These are phyloP conservation scores for Alternaria arbusti DNA, from an alignment of 2,329 filamentous ascomycete species.

Conservation along the genomic window DNA sequence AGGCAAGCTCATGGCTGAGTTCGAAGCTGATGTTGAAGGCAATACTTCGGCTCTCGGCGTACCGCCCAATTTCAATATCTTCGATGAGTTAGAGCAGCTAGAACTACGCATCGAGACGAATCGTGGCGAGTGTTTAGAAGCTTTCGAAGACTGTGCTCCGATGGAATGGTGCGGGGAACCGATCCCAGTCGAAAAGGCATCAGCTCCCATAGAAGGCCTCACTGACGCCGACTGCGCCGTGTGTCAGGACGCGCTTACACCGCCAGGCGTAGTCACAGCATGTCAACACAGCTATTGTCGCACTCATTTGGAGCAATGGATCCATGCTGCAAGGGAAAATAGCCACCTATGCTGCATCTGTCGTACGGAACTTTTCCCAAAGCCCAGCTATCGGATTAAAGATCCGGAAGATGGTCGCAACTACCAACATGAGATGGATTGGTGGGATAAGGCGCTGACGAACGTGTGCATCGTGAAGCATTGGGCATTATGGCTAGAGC, in stretches of 20 bases:
- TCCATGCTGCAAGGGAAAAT: not conserved
- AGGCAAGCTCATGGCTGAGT: not conserved
- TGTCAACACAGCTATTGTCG: not conserved
- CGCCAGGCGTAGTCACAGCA: not conserved
- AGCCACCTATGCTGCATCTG: not conserved
- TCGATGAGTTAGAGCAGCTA: not conserved
- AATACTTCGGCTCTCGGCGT: not conserved
- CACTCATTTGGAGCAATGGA: not conserved
- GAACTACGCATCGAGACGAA: not conserved
- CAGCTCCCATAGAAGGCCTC: not conserved
- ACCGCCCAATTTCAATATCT: not conserved
- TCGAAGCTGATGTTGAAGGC: not conserved
- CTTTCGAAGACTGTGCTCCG: not conserved
- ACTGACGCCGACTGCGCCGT: not conserved
- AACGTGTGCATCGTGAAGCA: not conserved
- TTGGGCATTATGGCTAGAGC: not conserved
- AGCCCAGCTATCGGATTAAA: not conserved
- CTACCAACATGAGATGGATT: not conserved
- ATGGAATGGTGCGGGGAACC: not conserved
- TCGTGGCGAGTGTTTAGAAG: not conserved
- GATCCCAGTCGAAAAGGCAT: not conserved
- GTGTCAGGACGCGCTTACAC: not conserved
- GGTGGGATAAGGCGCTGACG: not conserved
- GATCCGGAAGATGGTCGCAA: not conserved
- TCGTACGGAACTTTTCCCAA: not conserved